These are phyloP conservation scores for Xylariaceae sp. DNA, from an alignment of 2,329 filamentous ascomycete species.

Conservation along the genomic window DNA sequence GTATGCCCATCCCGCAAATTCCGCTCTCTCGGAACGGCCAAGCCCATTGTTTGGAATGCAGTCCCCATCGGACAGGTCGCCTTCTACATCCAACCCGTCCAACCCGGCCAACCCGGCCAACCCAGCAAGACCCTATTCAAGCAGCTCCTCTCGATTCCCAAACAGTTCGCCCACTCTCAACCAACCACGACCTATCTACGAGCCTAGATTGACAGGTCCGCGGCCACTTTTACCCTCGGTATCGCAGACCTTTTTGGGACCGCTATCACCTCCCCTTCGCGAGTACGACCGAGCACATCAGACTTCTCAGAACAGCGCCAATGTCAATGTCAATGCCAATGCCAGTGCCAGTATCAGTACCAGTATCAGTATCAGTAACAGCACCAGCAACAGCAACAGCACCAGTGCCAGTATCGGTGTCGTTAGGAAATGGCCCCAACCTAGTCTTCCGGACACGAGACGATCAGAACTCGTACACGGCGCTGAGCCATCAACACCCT, in stretches of 20 bases:
- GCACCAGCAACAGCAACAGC: no score
- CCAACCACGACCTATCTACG: slow-evolving; percentile 43
- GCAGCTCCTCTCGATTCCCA: slow-evolving; percentile 44
- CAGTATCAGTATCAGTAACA: no score
- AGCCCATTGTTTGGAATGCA: slow-evolving; percentile 36
- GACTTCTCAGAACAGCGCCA: slow-evolving; percentile 21
- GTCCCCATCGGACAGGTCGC: slow-evolving; percentile 45
- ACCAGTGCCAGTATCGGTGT: slow-evolving; percentile 13
- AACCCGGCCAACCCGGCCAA: slow-evolving; percentile 6
- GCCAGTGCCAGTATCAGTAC: no score
- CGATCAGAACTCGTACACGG: slow-evolving; percentile 43
- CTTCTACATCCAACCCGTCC: slow-evolving; percentile 30
- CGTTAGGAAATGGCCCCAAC: slow-evolving; percentile 35
- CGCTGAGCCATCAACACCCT: slow-evolving; percentile 37
- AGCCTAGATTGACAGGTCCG: slow-evolving; percentile 41
- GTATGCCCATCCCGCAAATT: slow-evolving; percentile 39
- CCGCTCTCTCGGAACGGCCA: slow-evolving; percentile 43
- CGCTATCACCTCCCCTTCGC: slow-evolving; percentile 41
- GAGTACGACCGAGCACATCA: slow-evolving; percentile 34
- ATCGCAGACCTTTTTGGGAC: slow-evolving; percentile 36
- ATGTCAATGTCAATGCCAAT: slow-evolving; percentile 4
- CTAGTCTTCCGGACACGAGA: slow-evolving; percentile 40
- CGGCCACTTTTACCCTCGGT: slow-evolving; percentile 32
- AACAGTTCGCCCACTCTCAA: slow-evolving; percentile 34
- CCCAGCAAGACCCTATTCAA: slow-evolving; percentile 36